Evolutionary conservation across 495 filamentous ascomycete species (phyloP), one percentile per base, ranked within the genome.

Genomic region (Friedmanniomyces simplex): DNA sequence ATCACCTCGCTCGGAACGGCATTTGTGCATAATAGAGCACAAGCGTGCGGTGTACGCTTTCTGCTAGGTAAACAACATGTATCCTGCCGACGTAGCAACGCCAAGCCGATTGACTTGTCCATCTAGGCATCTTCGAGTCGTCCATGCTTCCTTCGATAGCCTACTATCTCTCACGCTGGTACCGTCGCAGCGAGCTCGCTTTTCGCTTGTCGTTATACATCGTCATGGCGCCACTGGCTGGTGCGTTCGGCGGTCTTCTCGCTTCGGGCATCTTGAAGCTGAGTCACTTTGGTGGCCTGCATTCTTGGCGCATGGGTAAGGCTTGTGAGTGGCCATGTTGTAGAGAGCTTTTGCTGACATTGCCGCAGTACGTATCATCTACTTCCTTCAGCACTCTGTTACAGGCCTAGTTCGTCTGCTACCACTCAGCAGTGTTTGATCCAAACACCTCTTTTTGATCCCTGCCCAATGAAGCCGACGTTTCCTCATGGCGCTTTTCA

Each of bases 161-260:
- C 36, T 65, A 79, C 41, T 80, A 82, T 59, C 73, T 90, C 18
- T 87, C 82, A 0, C 77, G 88, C 51, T 88, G 89, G 70, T 90
- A 89, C 66, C 82, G 78, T 46, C 84, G 85, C 59, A 76, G 77
- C 8, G 86, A 90, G 62, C 78, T 89, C 21, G 87, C 86, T 8
- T 73, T 89, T 32, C 79, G 88, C 25, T 82, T 88, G 4, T 81
- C 83, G 0, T 88, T 88, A 63, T 75, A 91, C 4, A 91, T 91
- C 67, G 84, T 86, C 52, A 85, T 78, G 42, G 80, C 88, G 1
- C 87, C 88, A 1, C 73, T 89, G 13, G 83, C 87, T 2, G 88
- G 88, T 5, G 86, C 85, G 18, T 82, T 82, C 58, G 88, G 88
- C 21, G 88, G 88, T 0, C 72, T 91, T 0, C 71, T 91, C 2